These are phyloP conservation scores for Mortierella antarctica DNA, from an alignment of 192 early-diverging fungal genomes.

Conservation along the genomic window DNA sequence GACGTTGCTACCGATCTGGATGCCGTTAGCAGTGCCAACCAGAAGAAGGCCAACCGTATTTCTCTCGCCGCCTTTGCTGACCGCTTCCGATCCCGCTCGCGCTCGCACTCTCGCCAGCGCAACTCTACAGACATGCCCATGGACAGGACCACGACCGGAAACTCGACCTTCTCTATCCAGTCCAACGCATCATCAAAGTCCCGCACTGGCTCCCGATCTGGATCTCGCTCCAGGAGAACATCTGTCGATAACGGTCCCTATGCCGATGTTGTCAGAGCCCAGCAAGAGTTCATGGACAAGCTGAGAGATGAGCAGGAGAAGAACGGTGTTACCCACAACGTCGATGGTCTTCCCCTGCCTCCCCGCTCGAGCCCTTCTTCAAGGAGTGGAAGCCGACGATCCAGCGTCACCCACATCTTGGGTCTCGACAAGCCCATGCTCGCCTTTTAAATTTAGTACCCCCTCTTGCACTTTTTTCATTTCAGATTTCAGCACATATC, in stretches of 20 bases:
- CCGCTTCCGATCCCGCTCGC: conserved; percentile 27
- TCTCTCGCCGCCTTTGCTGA: conserved; percentile 36
- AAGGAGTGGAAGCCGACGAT: conserved; percentile 21
- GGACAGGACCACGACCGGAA: conserved; percentile 10
- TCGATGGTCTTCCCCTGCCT: conserved; percentile 32
- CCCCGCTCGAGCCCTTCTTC: conserved; percentile 2
- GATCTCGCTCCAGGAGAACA: conserved; percentile 2
- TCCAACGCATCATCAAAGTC: conserved; percentile 16
- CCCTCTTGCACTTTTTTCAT: conserved; percentile 7
- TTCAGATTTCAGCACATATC: background rate
- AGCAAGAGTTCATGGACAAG: conserved; percentile 39
- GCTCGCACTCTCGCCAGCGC: conserved; percentile 17
- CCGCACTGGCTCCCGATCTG: conserved; percentile 17
- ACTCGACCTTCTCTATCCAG: conserved; percentile 8
- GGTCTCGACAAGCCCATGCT: conserved; percentile 39
- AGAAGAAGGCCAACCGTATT: conserved; percentile 18
- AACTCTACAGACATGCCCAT: conserved; percentile 4
- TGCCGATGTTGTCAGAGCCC: conserved; percentile 35
- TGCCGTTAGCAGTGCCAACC: background rate
- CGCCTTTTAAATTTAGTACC: conserved; percentile 20
- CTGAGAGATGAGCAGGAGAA: conserved; percentile 29
- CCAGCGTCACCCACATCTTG: conserved; percentile 24
- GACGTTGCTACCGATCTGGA: conserved; percentile 4
- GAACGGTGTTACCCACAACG: conserved; percentile 30
- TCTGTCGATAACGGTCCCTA: conserved; percentile 3